These are phyloP conservation scores for Podila epicladia DNA, from an alignment of 192 early-diverging fungal genomes.

Conservation along the genomic window DNA sequence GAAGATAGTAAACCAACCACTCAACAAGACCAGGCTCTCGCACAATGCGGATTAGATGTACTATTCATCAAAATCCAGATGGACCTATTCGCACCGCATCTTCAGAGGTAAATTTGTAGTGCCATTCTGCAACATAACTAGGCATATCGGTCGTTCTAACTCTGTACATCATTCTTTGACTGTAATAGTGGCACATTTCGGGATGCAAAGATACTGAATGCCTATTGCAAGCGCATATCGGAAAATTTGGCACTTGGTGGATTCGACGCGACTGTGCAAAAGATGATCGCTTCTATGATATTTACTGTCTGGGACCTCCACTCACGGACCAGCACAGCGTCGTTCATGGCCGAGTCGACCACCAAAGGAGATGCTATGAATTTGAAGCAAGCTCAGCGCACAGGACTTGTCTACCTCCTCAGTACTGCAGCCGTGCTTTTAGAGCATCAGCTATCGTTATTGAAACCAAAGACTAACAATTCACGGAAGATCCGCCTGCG, in stretches of 20 bases:
- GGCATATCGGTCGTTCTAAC: background rate
- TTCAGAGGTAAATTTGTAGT: slow-evolving; percentile 17
- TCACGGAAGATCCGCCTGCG: background rate
- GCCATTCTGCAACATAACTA: background rate
- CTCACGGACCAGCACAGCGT: slow-evolving; percentile 24
- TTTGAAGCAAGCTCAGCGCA: slow-evolving; percentile 40
- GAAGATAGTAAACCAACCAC: background rate
- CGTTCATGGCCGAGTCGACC: slow-evolving; percentile 20
- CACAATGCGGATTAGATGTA: slow-evolving; percentile 21
- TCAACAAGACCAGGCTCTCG: slow-evolving; percentile 12
- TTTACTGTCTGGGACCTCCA: slow-evolving; percentile 56
- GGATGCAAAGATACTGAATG: slow-evolving; percentile 23
- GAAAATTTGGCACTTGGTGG: slow-evolving; percentile 6
- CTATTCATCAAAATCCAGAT: slow-evolving; percentile 50
- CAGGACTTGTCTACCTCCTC: slow-evolving; percentile 33
- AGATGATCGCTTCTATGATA: slow-evolving; percentile 49
- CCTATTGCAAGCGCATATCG: slow-evolving; percentile 37
- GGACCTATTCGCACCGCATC: slow-evolving; percentile 42
- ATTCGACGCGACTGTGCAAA: slow-evolving; percentile 9
- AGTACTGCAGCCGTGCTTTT: slow-evolving; percentile 10
- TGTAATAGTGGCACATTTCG: slow-evolving; percentile 18
- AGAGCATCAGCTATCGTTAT: slow-evolving; percentile 16
- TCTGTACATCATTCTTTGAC: background rate
- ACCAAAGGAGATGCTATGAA: slow-evolving; percentile 27
- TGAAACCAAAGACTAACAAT: background rate